Evolutionary conservation across 73 alveolate genomes (phyloP).

Genomic region (Blepharisma stoltei): DNA sequence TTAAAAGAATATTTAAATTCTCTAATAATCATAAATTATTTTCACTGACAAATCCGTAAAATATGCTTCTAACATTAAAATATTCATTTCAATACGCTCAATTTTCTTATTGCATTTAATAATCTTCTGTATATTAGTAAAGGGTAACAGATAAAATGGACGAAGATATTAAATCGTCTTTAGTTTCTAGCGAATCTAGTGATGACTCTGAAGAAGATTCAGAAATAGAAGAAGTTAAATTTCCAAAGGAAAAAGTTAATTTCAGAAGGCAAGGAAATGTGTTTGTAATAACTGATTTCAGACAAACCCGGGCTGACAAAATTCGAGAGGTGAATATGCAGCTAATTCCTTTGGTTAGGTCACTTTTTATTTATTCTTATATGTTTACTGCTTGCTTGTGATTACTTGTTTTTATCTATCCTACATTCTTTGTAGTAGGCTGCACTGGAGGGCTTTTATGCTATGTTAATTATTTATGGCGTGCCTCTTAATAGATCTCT

Average conservation of each 20-base stretch:
- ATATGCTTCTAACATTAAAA: too few relatives aligned
- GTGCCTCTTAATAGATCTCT: too few relatives aligned
- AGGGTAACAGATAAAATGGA: too few relatives aligned
- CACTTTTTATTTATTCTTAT: background rate
- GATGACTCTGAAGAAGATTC: background rate
- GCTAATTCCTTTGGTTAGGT: background rate
- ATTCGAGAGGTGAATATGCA: background rate
- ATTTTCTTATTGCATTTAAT: too few relatives aligned
- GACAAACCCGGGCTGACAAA: slow-evolving; percentile 14
- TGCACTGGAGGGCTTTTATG: background rate
- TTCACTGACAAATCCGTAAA: too few relatives aligned
- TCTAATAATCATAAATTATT: too few relatives aligned
- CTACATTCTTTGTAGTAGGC: background rate
- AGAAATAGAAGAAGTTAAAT: background rate
- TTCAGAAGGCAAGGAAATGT: slow-evolving; percentile 16
- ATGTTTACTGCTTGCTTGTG: background rate
- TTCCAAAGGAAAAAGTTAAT: background rate
- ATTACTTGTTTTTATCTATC: background rate
- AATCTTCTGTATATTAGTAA: too few relatives aligned
- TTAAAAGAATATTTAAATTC: too few relatives aligned
- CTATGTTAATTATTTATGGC: too few relatives aligned
- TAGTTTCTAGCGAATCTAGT: too few relatives aligned
- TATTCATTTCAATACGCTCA: too few relatives aligned
- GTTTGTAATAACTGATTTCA: background rate
- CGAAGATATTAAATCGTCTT: too few relatives aligned